Evolutionary conservation across 805 yeast species (phyloP), one percentile per base, ranked within the genome.

Genomic region (Komagataella pseudopastoris): DNA sequence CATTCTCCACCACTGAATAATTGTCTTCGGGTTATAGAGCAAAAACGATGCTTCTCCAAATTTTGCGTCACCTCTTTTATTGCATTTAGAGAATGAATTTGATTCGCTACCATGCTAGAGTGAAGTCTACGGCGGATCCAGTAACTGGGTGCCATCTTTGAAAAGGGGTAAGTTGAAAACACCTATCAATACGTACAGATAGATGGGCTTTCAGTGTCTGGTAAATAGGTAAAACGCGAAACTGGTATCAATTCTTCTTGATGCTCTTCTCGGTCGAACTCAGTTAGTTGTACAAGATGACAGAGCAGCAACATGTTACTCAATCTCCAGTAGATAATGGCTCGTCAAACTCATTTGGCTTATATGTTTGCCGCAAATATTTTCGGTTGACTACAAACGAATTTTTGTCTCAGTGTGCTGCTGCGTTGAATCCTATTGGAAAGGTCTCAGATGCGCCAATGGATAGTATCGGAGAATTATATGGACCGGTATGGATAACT

Each of bases 401-500:
- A 8, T 89, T 88, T 54, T 61, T 77, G 48, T 57, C 55, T 16
- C 78, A 85, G 52, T 71, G 84, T 52, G 60, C 70, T 22, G 61
- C 71, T 52, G 79, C 89, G 0, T 56, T 83, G 45, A 83, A 85
- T 57, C 85, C 90, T 16, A 56, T 74, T 45, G 59, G 66, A 56
- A 55, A 59, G 14, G 60, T 64, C 14, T 58, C 60, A 23, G 57
- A 59, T 16, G 60, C 59, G 6, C 48, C 55, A 56, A 70, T 57
- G 70, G 71, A 72, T 45, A 71, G 72, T 14, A 52, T 56, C 51
- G 78, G 83, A 3, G 98, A 90, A 60, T 67, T 90, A 51, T 91
- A 88, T 63, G 96, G 96, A 0, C 85, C 95, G 6, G 70, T 88
- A 17, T 90, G 98, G 98, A 81, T 90, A 47, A 85, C 91, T 10